These are phyloP conservation scores for Boletus huronensis DNA, from an alignment of 768 basidiomycete species.

Conservation along the genomic window DNA sequence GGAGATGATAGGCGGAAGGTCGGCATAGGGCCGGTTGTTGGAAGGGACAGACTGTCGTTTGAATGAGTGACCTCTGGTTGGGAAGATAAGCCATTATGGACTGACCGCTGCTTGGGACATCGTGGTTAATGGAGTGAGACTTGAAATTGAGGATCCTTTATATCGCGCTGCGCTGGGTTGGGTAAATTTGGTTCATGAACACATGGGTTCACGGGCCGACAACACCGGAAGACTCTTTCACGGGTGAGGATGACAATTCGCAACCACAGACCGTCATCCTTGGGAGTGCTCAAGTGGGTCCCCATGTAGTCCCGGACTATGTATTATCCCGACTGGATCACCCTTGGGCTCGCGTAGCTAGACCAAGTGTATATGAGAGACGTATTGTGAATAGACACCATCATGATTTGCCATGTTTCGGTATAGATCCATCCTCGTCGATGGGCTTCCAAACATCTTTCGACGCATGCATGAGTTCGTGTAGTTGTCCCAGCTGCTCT, in stretches of 20 bases:
- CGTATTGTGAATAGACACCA: neutral
- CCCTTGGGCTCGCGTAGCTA: neutral
- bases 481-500: slow-evolving; percentile 90
- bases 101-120: slow-evolving; percentile 42
- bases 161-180: slow-evolving; percentile 8
- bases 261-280: neutral
- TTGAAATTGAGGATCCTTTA: slow-evolving; percentile 5
- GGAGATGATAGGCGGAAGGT: slow-evolving; percentile 49
- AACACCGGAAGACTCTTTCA: neutral
- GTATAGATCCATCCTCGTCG: slow-evolving; percentile 4
- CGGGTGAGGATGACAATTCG: neutral
- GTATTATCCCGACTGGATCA: slow-evolving; percentile 1
- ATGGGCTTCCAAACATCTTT: slow-evolving; percentile 82
- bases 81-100: slow-evolving; percentile 3
- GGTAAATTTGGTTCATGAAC: slow-evolving; percentile 3
- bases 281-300: neutral
- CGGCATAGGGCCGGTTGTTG: slow-evolving; percentile 42
- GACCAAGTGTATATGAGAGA: slow-evolving; percentile 5
- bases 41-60: slow-evolving; percentile 39
- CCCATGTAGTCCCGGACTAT: slow-evolving; percentile 2
- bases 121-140: slow-evolving; percentile 1
- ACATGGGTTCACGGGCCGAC: slow-evolving; percentile 4
- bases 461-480: slow-evolving; percentile 91
- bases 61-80: neutral
- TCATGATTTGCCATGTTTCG: slow-evolving; percentile 14